Evolutionary conservation across 345 rosid genomes (phyloP).

Genomic region (Eucalyptus cladocalyx): DNA sequence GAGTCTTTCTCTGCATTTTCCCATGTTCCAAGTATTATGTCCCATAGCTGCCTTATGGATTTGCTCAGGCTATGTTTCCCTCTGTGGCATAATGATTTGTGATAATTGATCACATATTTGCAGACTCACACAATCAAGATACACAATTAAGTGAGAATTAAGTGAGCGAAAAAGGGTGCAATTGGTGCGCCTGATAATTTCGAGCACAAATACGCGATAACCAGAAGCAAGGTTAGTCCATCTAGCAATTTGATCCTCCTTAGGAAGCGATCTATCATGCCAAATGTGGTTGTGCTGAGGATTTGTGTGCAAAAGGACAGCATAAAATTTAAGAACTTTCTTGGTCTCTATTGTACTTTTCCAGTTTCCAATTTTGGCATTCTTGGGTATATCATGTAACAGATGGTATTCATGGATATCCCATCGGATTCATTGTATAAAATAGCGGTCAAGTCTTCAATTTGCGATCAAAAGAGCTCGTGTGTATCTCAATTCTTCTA

Average conservation of each 20-base stretch:
- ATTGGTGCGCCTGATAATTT: not conserved
- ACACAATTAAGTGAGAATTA: not conserved
- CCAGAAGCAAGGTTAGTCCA: not conserved
- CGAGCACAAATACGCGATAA: not conserved
- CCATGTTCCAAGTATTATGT: not conserved
- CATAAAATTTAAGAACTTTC: not conserved
- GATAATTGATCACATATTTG: not conserved
- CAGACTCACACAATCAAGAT: not conserved
- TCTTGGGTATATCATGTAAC: not conserved
- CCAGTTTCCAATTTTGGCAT: not conserved
- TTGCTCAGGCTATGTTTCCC: not conserved
- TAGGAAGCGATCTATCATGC: not conserved
- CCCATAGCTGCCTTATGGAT: not conserved
- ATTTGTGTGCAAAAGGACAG: not conserved
- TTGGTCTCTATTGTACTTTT: not conserved
- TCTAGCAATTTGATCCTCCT: not conserved
- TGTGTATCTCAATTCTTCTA: not conserved
- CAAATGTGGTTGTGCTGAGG: not conserved
- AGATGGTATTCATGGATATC: not conserved
- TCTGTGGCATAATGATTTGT: not conserved
- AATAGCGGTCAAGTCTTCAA: not conserved
- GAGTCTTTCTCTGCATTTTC: not conserved
- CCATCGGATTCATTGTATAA: not conserved
- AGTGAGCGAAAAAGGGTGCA: not conserved
- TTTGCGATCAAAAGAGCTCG: not conserved